These are phyloP conservation scores for Candida wancherniae DNA, from an alignment of 805 yeast genomes.

Conservation along the genomic window DNA sequence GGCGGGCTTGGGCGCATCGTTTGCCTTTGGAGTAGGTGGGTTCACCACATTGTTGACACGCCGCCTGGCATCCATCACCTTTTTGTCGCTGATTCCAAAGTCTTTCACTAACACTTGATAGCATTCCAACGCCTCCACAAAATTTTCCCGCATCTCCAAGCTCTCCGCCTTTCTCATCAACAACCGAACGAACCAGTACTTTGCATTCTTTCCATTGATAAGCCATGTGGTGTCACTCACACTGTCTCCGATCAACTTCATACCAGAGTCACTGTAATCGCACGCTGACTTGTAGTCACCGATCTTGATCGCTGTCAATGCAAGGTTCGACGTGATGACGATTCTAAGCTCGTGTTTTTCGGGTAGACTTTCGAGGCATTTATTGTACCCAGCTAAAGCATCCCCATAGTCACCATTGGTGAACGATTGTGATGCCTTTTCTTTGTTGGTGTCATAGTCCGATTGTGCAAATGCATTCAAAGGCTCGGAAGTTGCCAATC, in stretches of 20 bases:
- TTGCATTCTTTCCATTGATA: conserved; percentile 48
- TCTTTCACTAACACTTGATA: conserved; percentile 62
- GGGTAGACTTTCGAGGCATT: conserved; percentile 51
- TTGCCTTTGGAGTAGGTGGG: conserved; percentile 37
- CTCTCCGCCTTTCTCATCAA: conserved; percentile 74
- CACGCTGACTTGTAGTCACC: conserved; percentile 63
- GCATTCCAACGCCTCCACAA: conserved; percentile 52
- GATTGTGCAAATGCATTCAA: conserved; percentile 37
- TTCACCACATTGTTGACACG: conserved; percentile 65
- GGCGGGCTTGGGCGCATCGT: conserved; percentile 12
- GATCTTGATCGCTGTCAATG: conserved; percentile 55
- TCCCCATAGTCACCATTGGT: conserved; percentile 75
- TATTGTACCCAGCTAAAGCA: conserved; percentile 59
- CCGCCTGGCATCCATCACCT: conserved; percentile 73
- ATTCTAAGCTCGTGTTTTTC: conserved; percentile 58
- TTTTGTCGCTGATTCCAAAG: conserved; percentile 56
- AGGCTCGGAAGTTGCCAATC: conserved; percentile 16
- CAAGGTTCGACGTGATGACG: conserved; percentile 70
- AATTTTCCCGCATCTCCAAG: conserved; percentile 72
- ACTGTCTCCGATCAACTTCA: conserved; percentile 28
- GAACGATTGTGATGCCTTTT: conserved; percentile 59
- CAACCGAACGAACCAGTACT: conserved; percentile 71
- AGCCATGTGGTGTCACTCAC: conserved; percentile 28
- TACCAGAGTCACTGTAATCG: conserved; percentile 44
- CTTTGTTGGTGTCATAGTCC: conserved; percentile 45